A percentile compares a stretch with the other conserved stretches of the same genome.
These are phyloP conservation scores for Hygrocybe punicea DNA, from an alignment of 768 basidiomycete genomes.

Conservation along the genomic window DNA sequence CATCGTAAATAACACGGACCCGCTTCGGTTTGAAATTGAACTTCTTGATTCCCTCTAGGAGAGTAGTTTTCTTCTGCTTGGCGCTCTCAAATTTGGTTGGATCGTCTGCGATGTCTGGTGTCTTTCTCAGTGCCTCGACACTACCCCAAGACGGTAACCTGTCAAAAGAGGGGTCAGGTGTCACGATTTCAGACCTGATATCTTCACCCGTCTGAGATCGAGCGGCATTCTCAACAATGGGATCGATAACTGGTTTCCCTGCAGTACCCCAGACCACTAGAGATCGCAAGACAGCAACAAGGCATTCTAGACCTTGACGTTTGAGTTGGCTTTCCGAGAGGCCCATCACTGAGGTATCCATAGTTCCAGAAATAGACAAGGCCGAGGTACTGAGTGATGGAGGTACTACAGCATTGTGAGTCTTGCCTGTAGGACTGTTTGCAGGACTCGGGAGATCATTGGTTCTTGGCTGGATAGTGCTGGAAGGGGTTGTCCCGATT, in stretches of 20 bases:
- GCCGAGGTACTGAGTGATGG: slow-evolving; percentile 66
- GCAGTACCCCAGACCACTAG: slow-evolving; percentile 87
- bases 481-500: slow-evolving; percentile 63
- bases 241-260: slow-evolving; percentile 44
- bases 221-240: slow-evolving; percentile 35
- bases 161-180: slow-evolving; percentile 57
- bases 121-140: slow-evolving; percentile 59
- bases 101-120: slow-evolving; percentile 84
- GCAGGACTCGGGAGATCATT: slow-evolving; percentile 61
- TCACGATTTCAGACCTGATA: slow-evolving; percentile 45
- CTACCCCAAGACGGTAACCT: slow-evolving; percentile 49
- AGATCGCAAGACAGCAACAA: slow-evolving; percentile 83
- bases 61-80: slow-evolving; percentile 92
- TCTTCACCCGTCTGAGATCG: slow-evolving; percentile 56
- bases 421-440: slow-evolving; percentile 49
- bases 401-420: slow-evolving; percentile 35
- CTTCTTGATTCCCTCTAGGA: slow-evolving; percentile 93
- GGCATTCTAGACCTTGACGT: slow-evolving; percentile 91
- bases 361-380: slow-evolving; percentile 59
- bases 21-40: slow-evolving; percentile 99
- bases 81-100: slow-evolving; percentile 91
- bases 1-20: slow-evolving; percentile 42
- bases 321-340: slow-evolving; percentile 81
- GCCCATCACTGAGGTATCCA: slow-evolving; percentile 65
- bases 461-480: slow-evolving; percentile 46